Percentiles rank a stretch among this genome's conserved stretches.
Conservation (phyloP, 164 flowering plant species). For the Magnolia officinalis region DNA sequence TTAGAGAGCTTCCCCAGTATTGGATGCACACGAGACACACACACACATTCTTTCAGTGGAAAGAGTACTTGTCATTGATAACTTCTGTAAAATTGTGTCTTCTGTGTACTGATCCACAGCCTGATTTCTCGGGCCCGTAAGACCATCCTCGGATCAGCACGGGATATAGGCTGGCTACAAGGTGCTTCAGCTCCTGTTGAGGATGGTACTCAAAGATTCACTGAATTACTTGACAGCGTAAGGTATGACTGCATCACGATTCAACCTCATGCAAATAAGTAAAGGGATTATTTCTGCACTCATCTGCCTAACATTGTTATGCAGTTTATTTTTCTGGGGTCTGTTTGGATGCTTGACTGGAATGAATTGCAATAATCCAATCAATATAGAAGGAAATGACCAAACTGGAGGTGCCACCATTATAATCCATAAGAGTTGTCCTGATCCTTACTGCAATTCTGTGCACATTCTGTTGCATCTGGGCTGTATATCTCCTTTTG, state of each 20-base stretch:
- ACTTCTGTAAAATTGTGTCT: background rate
- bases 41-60: too few species aligned
- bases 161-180: conserved; percentile 94
- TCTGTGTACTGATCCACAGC: conserved; percentile 34
- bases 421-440: too few species aligned
- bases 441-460: too few species aligned
- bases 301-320: conserved; percentile 3
- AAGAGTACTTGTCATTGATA: too few species aligned
- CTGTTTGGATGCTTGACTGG: background rate
- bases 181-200: conserved; percentile 71
- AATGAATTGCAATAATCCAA: background rate
- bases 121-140: conserved; percentile 72
- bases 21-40: too few species aligned
- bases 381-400: background rate
- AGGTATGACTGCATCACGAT: conserved; percentile 34
- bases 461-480: too few species aligned
- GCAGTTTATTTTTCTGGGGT: conserved; percentile 7
- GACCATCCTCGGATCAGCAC: conserved; percentile 95
- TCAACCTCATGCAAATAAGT: background rate
- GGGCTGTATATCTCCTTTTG: too few species aligned
- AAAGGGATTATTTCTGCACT: conserved; percentile 1
- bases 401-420: background rate
- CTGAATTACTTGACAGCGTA: conserved; percentile 65
- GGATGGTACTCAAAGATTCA: conserved; percentile 78
- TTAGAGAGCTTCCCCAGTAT: too few species aligned